These are phyloP conservation scores for Aspergillus sp. DNA, from an alignment of 2,329 filamentous ascomycete species.

Conservation along the genomic window DNA sequence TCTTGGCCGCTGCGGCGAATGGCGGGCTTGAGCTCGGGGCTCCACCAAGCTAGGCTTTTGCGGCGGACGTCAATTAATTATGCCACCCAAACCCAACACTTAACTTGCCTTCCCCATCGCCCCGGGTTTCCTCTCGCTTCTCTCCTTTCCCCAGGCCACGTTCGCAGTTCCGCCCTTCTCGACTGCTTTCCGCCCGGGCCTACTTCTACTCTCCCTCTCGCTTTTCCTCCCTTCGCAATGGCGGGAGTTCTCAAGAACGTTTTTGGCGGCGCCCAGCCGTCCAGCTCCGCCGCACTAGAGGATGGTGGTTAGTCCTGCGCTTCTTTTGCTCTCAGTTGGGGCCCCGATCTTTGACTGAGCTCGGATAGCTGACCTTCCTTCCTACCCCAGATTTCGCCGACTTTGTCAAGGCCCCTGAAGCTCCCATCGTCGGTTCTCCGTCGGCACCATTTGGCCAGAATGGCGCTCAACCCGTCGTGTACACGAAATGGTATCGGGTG, in stretches of 20 bases:
- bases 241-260: slow-evolving; percentile 42
- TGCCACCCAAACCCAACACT: slow-evolving; percentile 11
- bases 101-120: slow-evolving; percentile 11
- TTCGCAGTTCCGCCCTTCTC: slow-evolving; percentile 13
- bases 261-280: slow-evolving; percentile 36
- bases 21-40: slow-evolving; percentile 15
- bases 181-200: background rate
- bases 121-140: slow-evolving; percentile 16
- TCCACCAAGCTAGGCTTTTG: slow-evolving; percentile 19
- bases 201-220: slow-evolving; percentile 20
- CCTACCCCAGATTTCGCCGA: slow-evolving; percentile 78
- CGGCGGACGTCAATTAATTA: slow-evolving; percentile 25
- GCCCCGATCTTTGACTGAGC: background rate
- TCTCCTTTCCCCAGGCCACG: slow-evolving; percentile 20
- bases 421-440: slow-evolving; percentile 46
- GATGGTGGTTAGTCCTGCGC: slow-evolving; percentile 37
- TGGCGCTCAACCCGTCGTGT: slow-evolving; percentile 58
- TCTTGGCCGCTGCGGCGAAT: slow-evolving; percentile 12
- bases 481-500: slow-evolving; percentile 94
- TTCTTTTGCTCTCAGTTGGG: slow-evolving; percentile 1
- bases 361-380: slow-evolving; percentile 1
- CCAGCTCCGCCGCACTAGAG: slow-evolving; percentile 31
- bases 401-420: slow-evolving; percentile 75
- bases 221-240: slow-evolving; percentile 29
- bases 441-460: slow-evolving; percentile 47